phyloP scores from a whole-genome alignment of 2,329 filamentous ascomycete genomes.

The Stachybotrys echinatus region DNA sequence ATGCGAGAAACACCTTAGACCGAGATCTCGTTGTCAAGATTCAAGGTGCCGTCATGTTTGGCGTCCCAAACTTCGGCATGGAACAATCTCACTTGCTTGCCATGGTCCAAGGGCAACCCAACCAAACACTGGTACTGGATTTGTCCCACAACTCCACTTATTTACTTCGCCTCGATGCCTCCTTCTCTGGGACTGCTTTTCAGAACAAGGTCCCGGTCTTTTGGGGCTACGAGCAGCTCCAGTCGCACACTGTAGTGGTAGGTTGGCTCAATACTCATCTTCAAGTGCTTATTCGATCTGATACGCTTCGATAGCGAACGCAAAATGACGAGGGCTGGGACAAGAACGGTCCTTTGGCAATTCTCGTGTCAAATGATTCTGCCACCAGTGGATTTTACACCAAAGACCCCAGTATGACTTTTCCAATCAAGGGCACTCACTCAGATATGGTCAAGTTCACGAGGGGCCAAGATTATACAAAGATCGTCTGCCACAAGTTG shows the following conservation, averaged over 20 bases:
- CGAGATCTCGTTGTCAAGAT: neutral
- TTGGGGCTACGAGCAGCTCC: neutral
- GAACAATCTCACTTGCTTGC: neutral
- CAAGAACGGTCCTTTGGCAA: neutral
- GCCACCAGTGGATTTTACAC: neutral
- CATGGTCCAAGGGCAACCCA: neutral
- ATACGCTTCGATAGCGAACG: neutral
- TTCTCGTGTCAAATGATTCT: neutral
- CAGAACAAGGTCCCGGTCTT: neutral
- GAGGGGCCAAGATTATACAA: neutral
- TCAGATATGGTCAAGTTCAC: slow-evolving; percentile 1
- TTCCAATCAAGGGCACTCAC: neutral
- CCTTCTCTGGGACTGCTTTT: neutral
- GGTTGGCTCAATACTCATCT: too few relatives aligned
- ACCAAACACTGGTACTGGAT: neutral
- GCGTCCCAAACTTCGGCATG: neutral
- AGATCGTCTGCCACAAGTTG: neutral
- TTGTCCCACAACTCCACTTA: neutral
- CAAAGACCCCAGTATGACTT: neutral
- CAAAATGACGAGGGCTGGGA: neutral
- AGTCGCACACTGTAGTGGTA: neutral
- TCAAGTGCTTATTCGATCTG: neutral
- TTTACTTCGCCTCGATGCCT: neutral
- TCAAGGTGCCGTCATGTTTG: neutral
- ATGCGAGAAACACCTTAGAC: neutral